Evolutionary conservation across 2,329 filamentous ascomycete species (phyloP), one percentile per base, ranked within the genome.

Genomic region (Fusarium guadeloupense): DNA sequence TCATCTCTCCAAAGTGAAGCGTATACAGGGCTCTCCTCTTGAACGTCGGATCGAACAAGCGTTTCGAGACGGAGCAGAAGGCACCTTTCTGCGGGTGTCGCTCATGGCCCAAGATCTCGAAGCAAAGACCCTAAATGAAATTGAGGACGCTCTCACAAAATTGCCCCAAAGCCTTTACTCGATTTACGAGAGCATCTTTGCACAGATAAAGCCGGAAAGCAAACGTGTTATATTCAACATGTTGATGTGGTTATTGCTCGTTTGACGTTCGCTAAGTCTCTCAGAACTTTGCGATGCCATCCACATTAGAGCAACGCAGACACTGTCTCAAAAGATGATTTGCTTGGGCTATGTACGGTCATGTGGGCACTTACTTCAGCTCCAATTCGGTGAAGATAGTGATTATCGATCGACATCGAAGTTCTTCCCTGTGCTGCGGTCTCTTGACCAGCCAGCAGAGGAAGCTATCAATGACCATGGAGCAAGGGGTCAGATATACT

Each of bases 1-100:
- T 5, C 34, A 31, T 12, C 16, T 52, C 4, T 25, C 34, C 2
- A 39, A 3, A 3, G 1, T 9, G 4, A 52, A 52, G 4, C 13
- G 13, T 4, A 45, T 51, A 8, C n/a, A 33, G 14, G 23, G 17
- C 6, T 16, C 28, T 1, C 20, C 48, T 33, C 20, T 52, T 9
- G 16, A 17, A 2, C n/a, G 8, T n/a, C 42, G 37, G 3, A 33
- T 45, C 3, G 33, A 45, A 19, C 1, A 16, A 8, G 23, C 26
- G 4, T 44, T 52, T 14, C 28, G 17, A 9, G 13, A 43, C 6
- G 30, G 31, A 3, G 48, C 49, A 5, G 31, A 44, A 12, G 39
- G 42, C 0, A 52, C 60, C 4, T 64, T 64, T 38, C 45, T 58
- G 3, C 61, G 60, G 60, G 57, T 61, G 1, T 58, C 49, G 17